Percentiles rank a stretch among this genome's conserved stretches.
Evolutionary conservation across 306 rosid species (phyloP).

Genomic region (Spatholobus suberectus): DNA sequence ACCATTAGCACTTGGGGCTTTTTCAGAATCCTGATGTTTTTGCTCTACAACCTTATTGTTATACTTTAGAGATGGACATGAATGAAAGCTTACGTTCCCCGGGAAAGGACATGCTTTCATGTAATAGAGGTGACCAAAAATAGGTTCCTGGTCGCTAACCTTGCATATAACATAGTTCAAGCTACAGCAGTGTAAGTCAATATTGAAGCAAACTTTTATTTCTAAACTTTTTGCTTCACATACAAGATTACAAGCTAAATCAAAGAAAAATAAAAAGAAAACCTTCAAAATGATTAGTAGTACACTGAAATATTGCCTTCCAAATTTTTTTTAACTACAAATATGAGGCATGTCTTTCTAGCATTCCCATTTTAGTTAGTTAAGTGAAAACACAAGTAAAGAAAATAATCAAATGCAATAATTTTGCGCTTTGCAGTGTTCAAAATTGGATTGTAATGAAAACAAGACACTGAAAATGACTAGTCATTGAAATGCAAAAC

Average conservation of each 20-base stretch:
- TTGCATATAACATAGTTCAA: constrained; percentile 62
- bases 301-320: neutral
- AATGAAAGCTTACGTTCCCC: constrained; percentile 60
- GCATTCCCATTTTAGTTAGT: neutral
- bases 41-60: constrained; percentile 51
- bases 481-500: neutral
- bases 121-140: constrained; percentile 4
- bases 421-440: neutral
- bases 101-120: constrained; percentile 25
- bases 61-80: constrained; percentile 41
- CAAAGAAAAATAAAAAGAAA: neutral
- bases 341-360: neutral
- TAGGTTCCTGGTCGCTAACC: constrained; percentile 50
- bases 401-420: neutral
- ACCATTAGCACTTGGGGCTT: constrained; percentile 32
- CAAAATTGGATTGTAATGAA: neutral
- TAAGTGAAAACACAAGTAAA: neutral
- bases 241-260: neutral
- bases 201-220: constrained; percentile 1
- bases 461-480: neutral
- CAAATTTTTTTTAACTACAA: neutral
- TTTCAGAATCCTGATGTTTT: constrained; percentile 37
- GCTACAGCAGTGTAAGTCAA: constrained; percentile 55
- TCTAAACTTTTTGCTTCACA: neutral
- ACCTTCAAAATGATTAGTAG: neutral